Conservation (phyloP, 352 stramenopile species). For the Globisporangium nagaii region DNA sequence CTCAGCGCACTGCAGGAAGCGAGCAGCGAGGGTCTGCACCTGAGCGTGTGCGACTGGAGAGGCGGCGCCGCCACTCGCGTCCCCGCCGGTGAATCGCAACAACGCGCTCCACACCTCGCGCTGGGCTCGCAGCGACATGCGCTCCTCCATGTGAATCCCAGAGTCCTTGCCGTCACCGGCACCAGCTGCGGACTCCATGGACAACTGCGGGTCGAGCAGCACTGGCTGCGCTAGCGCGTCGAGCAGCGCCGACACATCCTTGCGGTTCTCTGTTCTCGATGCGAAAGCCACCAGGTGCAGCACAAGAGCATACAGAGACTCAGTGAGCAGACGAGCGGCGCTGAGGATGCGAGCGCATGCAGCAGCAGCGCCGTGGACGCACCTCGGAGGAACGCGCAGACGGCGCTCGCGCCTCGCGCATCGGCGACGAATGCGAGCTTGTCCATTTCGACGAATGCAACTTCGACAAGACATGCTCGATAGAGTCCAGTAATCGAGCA, state of each 20-base stretch:
- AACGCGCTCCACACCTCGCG: constrained; percentile 61
- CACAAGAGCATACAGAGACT: not conserved
- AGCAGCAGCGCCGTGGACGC: not conserved
- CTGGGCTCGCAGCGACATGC: constrained; percentile 28
- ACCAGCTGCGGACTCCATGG: not conserved
- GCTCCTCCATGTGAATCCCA: constrained; percentile 36
- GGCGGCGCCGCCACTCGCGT: not conserved
- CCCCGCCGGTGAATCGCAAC: constrained; percentile 6
- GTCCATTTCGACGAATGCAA: constrained; percentile 1
- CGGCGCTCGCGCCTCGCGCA: constrained; percentile 30
- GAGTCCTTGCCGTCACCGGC: constrained; percentile 6
- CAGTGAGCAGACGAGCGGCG: not conserved
- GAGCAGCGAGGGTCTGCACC: constrained; percentile 4
- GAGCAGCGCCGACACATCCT: constrained; percentile 24
- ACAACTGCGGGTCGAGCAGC: constrained; percentile 5
- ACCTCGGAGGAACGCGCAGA: constrained; percentile 39
- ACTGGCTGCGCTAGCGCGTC: constrained; percentile 19
- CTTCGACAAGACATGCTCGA: no score
- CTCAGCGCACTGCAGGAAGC: constrained; percentile 10
- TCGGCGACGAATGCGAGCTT: constrained; percentile 26
- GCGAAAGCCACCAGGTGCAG: not conserved
- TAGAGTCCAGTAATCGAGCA: no score
- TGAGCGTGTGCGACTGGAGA: not conserved
- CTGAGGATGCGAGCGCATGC: not conserved
- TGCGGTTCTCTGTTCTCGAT: constrained; percentile 36